These are phyloP conservation scores for Musa beccarii DNA, from an alignment of 176 grass and related monocot genomes.

Conservation along the genomic window DNA sequence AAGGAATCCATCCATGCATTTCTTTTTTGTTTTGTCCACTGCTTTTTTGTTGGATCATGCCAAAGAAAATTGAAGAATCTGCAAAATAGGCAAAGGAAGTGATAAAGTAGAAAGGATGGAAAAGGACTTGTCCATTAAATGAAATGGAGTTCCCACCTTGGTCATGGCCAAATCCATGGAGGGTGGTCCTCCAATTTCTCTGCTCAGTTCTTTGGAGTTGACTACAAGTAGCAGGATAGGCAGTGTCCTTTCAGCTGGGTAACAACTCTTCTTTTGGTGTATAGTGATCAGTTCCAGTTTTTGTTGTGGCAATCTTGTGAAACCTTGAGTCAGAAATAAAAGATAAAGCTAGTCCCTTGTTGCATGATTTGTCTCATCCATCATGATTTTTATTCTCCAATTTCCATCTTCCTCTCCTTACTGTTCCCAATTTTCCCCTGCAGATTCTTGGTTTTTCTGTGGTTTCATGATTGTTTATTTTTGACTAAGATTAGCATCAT, in stretches of 20 bases:
- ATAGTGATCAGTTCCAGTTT: not conserved
- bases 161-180: not conserved
- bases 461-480: not conserved
- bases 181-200: conserved; percentile 1
- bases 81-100: no score
- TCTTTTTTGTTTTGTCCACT: no score
- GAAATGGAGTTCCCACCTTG: not conserved
- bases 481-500: not conserved
- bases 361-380: no score
- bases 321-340: no score
- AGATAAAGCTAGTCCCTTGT: no score
- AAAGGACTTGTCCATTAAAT: not conserved
- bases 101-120: no score
- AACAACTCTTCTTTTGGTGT: not conserved
- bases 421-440: not conserved
- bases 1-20: no score
- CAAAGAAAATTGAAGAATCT: no score
- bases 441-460: not conserved
- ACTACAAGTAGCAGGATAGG: not conserved
- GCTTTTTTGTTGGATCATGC: no score
- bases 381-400: not conserved
- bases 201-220: not conserved
- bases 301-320: no score
- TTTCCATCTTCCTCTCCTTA: not conserved
- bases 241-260: not conserved